Evolutionary conservation across 1,284 basidiomycete species (phyloP).

Genomic region (Rhodofomes roseus): DNA sequence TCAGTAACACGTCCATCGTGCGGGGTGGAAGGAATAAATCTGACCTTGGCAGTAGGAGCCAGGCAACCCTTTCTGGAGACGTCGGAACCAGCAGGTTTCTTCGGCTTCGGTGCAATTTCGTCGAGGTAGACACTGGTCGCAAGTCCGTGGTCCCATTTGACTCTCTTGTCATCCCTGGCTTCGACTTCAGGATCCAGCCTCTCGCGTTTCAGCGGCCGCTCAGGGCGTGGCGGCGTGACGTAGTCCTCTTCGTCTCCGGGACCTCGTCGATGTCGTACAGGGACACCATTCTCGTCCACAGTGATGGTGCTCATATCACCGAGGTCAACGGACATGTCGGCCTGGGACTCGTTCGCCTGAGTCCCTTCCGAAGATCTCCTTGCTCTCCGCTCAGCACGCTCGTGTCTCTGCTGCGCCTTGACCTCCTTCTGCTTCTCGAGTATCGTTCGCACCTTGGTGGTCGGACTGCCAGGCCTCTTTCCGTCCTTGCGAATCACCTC

Average conservation of each 20-base stretch:
- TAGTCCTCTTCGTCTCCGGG: constrained; percentile 85
- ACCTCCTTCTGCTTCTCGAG: constrained; percentile 71
- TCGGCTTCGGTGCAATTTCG: constrained; percentile 49
- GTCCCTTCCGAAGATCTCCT: constrained; percentile 38
- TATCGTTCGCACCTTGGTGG: constrained; percentile 68
- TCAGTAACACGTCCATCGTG: not conserved
- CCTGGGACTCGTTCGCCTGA: constrained; percentile 22
- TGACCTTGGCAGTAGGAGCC: constrained; percentile 61
- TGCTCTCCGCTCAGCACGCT: constrained; percentile 64
- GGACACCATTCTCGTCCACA: constrained; percentile 28
- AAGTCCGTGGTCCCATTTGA: constrained; percentile 79
- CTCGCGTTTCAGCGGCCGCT: constrained; percentile 30
- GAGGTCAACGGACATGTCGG: constrained; percentile 19
- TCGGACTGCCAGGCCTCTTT: constrained; percentile 73
- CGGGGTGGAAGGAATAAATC: not conserved
- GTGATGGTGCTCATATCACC: constrained; percentile 19
- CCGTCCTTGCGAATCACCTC: constrained; percentile 71
- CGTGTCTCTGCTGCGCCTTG: constrained; percentile 53
- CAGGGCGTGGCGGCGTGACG: constrained; percentile 51
- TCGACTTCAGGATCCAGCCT: constrained; percentile 33
- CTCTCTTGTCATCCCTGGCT: constrained; percentile 42
- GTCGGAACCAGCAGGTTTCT: constrained; percentile 38
- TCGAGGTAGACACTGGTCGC: constrained; percentile 58
- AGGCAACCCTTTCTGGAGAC: constrained; percentile 60
- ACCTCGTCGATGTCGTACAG: constrained; percentile 47